Evolutionary conservation across 129 eudicot species (phyloP).

Genomic region (Oenanthe sinensis): DNA sequence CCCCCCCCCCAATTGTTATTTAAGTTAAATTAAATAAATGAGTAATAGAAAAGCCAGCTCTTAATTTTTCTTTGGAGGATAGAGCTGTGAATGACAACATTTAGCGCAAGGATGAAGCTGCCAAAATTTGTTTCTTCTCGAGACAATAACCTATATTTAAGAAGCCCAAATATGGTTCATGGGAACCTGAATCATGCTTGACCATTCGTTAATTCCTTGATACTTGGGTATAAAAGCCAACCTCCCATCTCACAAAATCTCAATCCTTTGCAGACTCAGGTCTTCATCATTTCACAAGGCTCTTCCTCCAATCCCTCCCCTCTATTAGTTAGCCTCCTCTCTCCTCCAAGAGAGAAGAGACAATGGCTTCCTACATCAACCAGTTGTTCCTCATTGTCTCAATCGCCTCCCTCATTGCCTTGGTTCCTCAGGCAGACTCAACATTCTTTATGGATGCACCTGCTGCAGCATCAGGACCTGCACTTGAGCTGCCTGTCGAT

Average conservation of each 20-base stretch:
- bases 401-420: slow-evolving; percentile 14
- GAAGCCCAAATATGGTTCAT: too few relatives aligned
- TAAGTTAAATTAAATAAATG: neutral
- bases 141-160: neutral
- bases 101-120: neutral
- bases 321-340: slow-evolving; percentile 13
- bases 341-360: slow-evolving; percentile 16
- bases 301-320: neutral
- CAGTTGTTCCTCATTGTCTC: slow-evolving; percentile 3
- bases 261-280: neutral
- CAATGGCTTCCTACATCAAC: slow-evolving; percentile 33
- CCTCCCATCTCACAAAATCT: neutral
- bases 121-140: neutral
- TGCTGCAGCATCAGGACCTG: slow-evolving; percentile 4
- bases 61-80: neutral
- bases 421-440: slow-evolving; percentile 10
- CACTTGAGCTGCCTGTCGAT: neutral
- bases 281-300: slow-evolving; percentile 1
- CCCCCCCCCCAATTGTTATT: neutral
- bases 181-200: slow-evolving; percentile 13
- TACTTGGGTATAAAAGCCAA: slow-evolving; percentile 12
- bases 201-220: slow-evolving; percentile 17
- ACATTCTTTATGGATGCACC: neutral
- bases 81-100: neutral
- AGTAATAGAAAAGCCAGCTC: neutral